Conservation (phyloP, 345 rosid genomes). For the Brassica juncea region DNA sequence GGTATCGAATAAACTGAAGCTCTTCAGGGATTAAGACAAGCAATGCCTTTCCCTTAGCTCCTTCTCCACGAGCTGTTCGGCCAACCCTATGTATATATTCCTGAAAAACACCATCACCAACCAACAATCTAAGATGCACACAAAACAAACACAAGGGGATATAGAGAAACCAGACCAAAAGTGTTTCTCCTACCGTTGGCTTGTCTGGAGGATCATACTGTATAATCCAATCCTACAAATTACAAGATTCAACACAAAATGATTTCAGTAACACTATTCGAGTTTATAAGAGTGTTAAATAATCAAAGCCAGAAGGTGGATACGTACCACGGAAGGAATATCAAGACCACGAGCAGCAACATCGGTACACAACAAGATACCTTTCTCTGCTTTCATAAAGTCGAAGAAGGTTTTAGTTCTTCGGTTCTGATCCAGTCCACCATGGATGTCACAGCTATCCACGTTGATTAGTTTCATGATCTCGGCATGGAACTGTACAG, state of each 20-base stretch:
- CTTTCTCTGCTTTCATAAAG: slow-evolving; percentile 88
- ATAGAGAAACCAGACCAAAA: neutral
- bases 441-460: slow-evolving; percentile 85
- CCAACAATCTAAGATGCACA: slow-evolving; percentile 11
- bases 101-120: slow-evolving; percentile 45
- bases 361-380: slow-evolving; percentile 95
- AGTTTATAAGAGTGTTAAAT: neutral
- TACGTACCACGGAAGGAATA: slow-evolving; percentile 88
- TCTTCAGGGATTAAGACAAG: slow-evolving; percentile 94
- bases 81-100: slow-evolving; percentile 99
- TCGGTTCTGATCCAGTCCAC: slow-evolving; percentile 91
- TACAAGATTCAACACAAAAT: neutral
- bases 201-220: slow-evolving; percentile 99
- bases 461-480: slow-evolving; percentile 80
- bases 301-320: neutral
- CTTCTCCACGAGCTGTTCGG: slow-evolving; percentile 99
- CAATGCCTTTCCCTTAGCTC: slow-evolving; percentile 90
- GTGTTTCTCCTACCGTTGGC: slow-evolving; percentile 62
- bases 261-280: neutral
- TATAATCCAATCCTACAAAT: slow-evolving; percentile 89
- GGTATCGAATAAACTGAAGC: slow-evolving; percentile 82
- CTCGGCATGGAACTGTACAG: slow-evolving; percentile 84
- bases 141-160: neutral
- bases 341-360: slow-evolving; percentile 99
- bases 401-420: slow-evolving; percentile 91